Evolutionary conservation across 352 stramenopile genomes (phyloP).

Genomic region (Phytopythium oedochilum): DNA sequence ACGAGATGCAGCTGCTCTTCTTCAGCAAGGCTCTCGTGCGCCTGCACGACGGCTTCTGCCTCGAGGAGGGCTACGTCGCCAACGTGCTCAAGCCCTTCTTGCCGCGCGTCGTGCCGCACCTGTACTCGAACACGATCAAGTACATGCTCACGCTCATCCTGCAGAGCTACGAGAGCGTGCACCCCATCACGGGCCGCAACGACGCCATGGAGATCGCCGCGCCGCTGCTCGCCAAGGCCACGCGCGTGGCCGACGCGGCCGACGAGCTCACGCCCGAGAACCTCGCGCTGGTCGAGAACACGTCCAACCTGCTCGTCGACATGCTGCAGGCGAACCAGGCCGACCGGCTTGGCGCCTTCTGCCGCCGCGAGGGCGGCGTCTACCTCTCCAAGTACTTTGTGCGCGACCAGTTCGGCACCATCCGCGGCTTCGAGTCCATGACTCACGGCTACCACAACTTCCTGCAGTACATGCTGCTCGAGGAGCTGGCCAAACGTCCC

Average conservation of each 20-base stretch:
- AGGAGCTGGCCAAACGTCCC: conserved; percentile 78
- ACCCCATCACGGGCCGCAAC: conserved; percentile 83
- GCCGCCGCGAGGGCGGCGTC: conserved; percentile 71
- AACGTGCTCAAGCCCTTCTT: conserved; percentile 81
- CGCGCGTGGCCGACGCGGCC: conserved; percentile 16
- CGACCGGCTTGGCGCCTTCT: conserved; percentile 77
- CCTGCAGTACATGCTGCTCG: conserved; percentile 84
- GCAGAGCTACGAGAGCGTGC: conserved; percentile 86
- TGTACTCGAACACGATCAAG: conserved; percentile 89
- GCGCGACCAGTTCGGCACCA: conserved; percentile 85
- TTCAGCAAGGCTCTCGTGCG: conserved; percentile 86
- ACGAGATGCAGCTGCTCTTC: conserved; percentile 86
- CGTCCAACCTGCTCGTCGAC: conserved; percentile 71
- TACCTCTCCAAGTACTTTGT: conserved; percentile 89
- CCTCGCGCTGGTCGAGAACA: conserved; percentile 63
- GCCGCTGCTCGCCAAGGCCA: conserved; percentile 48
- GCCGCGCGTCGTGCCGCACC: conserved; percentile 67
- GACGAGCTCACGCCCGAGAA: conserved; percentile 33
- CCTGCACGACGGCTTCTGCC: conserved; percentile 81
- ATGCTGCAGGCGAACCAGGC: conserved; percentile 87
- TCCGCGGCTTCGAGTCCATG: conserved; percentile 84
- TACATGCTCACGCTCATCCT: conserved; percentile 87
- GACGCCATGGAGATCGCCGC: conserved; percentile 85
- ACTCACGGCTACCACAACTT: conserved; percentile 90
- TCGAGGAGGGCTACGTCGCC: conserved; percentile 82